A percentile compares a stretch with the other conserved stretches of the same genome.
Conservation (phyloP, 1,284 basidiomycete species). For the Malassezia caprae region DNA sequence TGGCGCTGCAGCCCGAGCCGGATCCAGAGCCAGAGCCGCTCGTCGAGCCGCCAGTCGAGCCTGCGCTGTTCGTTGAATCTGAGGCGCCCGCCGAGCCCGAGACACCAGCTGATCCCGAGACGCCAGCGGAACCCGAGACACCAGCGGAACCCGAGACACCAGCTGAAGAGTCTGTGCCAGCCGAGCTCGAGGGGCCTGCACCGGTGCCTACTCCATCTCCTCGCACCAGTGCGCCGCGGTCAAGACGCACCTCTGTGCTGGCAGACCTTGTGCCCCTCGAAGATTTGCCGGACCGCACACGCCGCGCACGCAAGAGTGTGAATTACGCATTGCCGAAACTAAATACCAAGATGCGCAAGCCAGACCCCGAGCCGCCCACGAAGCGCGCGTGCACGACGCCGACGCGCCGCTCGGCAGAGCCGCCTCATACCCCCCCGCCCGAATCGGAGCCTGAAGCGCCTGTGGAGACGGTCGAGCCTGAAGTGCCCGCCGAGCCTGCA, state of each 20-base stretch:
- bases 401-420: not conserved
- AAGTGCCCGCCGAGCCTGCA: not conserved
- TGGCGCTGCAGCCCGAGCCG: not conserved
- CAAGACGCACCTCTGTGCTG: not conserved
- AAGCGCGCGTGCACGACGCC: conserved; percentile 3
- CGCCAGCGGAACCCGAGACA: too few relatives aligned
- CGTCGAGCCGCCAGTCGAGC: not conserved
- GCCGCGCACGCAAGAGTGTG: conserved; percentile 37
- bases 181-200: not conserved
- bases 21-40: not conserved
- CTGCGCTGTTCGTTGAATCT: too few relatives aligned
- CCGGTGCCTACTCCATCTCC: not conserved
- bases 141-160: not conserved
- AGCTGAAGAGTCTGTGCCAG: too few relatives aligned
- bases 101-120: too few relatives aligned
- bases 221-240: not conserved
- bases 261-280: not conserved
- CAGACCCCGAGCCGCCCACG: conserved; percentile 19
- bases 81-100: not conserved
- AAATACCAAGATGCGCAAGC: conserved; percentile 48
- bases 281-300: conserved; percentile 7
- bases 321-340: conserved; percentile 47
- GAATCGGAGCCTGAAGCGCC: not conserved
- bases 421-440: not conserved
- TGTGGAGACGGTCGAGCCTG: not conserved